phyloP scores from a whole-genome alignment of 208 protist genomes.

The Angomonas desouzai region DNA sequence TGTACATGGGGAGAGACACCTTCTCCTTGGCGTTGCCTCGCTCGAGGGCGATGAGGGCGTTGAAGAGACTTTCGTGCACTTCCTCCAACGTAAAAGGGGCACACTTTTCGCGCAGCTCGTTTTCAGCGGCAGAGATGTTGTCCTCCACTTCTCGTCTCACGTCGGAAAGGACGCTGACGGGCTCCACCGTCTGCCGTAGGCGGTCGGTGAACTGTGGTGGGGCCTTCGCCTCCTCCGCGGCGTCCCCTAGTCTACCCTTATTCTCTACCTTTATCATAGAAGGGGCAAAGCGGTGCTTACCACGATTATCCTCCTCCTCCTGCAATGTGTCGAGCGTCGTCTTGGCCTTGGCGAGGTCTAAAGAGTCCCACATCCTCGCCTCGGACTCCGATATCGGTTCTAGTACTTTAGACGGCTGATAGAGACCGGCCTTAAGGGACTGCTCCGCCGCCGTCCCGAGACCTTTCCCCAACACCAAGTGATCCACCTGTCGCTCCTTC shows the following conservation, averaged over 20 bases:
- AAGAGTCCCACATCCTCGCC: neutral
- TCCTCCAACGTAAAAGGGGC: slow-evolving; percentile 50
- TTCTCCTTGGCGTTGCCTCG: slow-evolving; percentile 39
- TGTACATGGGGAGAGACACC: slow-evolving; percentile 39
- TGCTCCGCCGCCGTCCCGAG: slow-evolving; percentile 48
- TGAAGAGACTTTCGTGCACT: slow-evolving; percentile 42
- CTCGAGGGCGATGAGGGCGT: slow-evolving; percentile 51
- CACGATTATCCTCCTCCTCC: neutral
- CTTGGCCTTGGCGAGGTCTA: neutral
- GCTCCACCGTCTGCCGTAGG: slow-evolving; percentile 24
- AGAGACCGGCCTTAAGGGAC: slow-evolving; percentile 48
- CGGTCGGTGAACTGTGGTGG: slow-evolving; percentile 16
- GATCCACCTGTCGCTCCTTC: slow-evolving; percentile 42
- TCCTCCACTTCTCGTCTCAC: slow-evolving; percentile 48
- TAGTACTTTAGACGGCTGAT: slow-evolving; percentile 58
- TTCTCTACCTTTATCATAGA: slow-evolving; percentile 7
- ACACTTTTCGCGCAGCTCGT: slow-evolving; percentile 39
- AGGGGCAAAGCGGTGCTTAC: neutral
- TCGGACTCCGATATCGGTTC: slow-evolving; percentile 17
- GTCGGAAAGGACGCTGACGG: slow-evolving; percentile 23
- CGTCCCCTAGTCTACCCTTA: neutral
- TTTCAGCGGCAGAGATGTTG: slow-evolving; percentile 44
- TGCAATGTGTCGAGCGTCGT: neutral
- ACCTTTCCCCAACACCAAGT: slow-evolving; percentile 65
- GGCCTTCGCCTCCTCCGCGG: neutral